Percentiles rank a stretch among this genome's conserved stretches.
Conservation (phyloP, 2,329 filamentous ascomycete species). For the Penicillium sp. region DNA sequence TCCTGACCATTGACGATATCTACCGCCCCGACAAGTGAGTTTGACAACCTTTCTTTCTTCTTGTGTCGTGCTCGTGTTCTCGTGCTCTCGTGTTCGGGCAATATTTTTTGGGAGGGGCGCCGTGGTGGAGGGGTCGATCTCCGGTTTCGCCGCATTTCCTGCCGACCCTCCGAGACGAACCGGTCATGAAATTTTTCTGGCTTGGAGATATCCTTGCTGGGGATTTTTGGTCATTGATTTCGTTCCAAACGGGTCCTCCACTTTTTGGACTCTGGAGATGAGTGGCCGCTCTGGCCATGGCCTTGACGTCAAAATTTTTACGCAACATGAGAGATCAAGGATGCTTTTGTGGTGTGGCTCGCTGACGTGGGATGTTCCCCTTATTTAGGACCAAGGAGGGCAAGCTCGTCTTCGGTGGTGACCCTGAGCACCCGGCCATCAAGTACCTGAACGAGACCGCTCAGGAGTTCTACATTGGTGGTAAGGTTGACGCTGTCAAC, state of each 20-base stretch:
- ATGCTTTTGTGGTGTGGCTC: slow-evolving; percentile 18
- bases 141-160: not conserved
- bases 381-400: slow-evolving; percentile 74
- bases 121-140: not conserved
- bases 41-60: slow-evolving; percentile 9
- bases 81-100: not conserved
- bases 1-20: slow-evolving; percentile 91
- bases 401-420: slow-evolving; percentile 89
- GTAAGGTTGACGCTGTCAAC: slow-evolving; percentile 93
- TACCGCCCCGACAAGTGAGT: slow-evolving; percentile 93
- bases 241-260: not conserved
- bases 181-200: not conserved
- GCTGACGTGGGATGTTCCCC: slow-evolving; percentile 28
- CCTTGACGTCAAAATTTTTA: slow-evolving; percentile 1
- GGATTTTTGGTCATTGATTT: not conserved
- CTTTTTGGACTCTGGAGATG: not conserved
- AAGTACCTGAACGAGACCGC: slow-evolving; percentile 81
- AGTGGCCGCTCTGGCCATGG: not conserved
- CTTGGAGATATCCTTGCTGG: not conserved
- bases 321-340: slow-evolving; percentile 9
- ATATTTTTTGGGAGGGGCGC: not conserved
- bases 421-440: slow-evolving; percentile 87
- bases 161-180: not conserved
- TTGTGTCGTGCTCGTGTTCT: not conserved
- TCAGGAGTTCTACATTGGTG: slow-evolving; percentile 88